A percentile compares a stretch with the other conserved stretches of the same genome.
Conservation (phyloP, 768 basidiomycete genomes). For the Dacryopinax spathularia region DNA sequence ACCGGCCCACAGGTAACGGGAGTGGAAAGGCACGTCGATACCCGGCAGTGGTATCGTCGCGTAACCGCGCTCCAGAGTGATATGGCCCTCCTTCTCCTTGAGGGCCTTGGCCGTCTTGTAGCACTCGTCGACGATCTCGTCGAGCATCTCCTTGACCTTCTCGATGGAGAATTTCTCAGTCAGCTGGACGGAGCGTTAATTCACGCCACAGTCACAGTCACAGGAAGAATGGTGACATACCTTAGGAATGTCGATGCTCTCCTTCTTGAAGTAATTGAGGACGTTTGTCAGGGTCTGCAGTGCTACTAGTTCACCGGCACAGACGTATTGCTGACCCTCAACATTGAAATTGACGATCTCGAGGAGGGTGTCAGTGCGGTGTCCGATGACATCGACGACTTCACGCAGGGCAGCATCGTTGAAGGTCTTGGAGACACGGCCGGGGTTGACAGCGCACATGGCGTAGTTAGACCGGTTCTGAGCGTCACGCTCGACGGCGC, state of each 20-base stretch:
- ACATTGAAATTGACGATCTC: conserved; percentile 97
- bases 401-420: conserved; percentile 91
- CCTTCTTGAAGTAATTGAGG: conserved; percentile 86
- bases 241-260: conserved; percentile 88
- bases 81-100: conserved; percentile 61
- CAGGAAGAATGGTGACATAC: conserved; percentile 25
- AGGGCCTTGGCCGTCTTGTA: conserved; percentile 60
- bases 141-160: conserved; percentile 91
- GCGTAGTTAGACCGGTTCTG: conserved; percentile 91
- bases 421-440: conserved; percentile 86
- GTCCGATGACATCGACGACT: conserved; percentile 82
- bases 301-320: conserved; percentile 88
- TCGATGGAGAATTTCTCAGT: conserved; percentile 79
- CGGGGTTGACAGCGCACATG: conserved; percentile 99
- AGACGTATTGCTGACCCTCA: conserved; percentile 99
- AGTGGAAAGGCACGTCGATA: conserved; percentile 99
- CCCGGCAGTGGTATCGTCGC: conserved; percentile 91
- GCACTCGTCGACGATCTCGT: conserved; percentile 77
- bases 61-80: conserved; percentile 91
- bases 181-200: conserved; percentile 34
- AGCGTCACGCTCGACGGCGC: conserved; percentile 90
- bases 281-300: conserved; percentile 91
- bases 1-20: conserved; percentile 96
- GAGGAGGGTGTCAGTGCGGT: conserved; percentile 62
- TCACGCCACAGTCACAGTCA: conserved; percentile 3